Evolutionary conservation across 1,284 basidiomycete species (phyloP).

Genomic region (Tremellales sp.): DNA sequence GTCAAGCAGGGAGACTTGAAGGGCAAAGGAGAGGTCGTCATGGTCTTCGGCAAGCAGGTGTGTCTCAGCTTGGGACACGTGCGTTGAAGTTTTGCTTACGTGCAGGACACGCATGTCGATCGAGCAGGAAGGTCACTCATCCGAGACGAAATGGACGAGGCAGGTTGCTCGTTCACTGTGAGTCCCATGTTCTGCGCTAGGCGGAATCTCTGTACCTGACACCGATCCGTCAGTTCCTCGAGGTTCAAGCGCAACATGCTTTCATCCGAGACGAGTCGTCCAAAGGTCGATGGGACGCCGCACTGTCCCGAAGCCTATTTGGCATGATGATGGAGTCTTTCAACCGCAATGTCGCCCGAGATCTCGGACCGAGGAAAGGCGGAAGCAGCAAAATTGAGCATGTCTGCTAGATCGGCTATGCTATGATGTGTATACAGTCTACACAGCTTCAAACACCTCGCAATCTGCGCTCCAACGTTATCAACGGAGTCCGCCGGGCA

Average conservation of each 20-base stretch:
- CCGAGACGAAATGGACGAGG: slow-evolving; percentile 72
- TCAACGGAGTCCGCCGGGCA: too few relatives aligned
- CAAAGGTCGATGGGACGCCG: slow-evolving; percentile 90
- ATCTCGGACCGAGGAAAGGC: slow-evolving; percentile 64
- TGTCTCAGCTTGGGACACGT: slow-evolving; percentile 14
- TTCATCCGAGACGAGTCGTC: slow-evolving; percentile 86
- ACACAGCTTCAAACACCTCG: too few relatives aligned
- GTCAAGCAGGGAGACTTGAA: slow-evolving; percentile 69
- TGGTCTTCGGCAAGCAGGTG: slow-evolving; percentile 91
- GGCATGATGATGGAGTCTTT: slow-evolving; percentile 89
- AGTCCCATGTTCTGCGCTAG: slow-evolving; percentile 16
- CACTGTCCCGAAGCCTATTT: slow-evolving; percentile 74
- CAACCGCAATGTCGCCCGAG: slow-evolving; percentile 73
- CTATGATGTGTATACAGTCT: too few relatives aligned
- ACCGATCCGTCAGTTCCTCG: slow-evolving; percentile 63
- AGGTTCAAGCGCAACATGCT: slow-evolving; percentile 90
- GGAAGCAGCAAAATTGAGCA: slow-evolving; percentile 59
- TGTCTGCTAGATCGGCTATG: slow-evolving; percentile 72
- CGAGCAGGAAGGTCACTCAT: slow-evolving; percentile 77
- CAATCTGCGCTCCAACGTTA: too few relatives aligned
- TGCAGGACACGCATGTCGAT: slow-evolving; percentile 77
- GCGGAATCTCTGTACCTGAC: background rate
- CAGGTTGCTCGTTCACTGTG: slow-evolving; percentile 65
- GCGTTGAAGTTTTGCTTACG: background rate
- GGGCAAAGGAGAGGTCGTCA: slow-evolving; percentile 75